Base-by-base conservation (phyloP, 805 yeast species). In the Hanseniaspora nectarophila region DNA sequence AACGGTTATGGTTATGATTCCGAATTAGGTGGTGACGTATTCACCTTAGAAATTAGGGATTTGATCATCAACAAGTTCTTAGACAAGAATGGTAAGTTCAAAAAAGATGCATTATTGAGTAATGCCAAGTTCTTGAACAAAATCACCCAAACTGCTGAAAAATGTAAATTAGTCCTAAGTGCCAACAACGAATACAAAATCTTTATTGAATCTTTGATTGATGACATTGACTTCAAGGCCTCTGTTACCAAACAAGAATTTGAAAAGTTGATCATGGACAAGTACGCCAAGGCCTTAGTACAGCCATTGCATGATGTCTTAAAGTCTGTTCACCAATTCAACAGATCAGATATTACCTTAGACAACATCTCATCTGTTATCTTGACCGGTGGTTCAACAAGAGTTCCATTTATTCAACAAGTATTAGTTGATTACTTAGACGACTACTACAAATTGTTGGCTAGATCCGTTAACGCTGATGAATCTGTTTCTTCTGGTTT, bases 401-500 rank as follows among this genome's bases (percentile, higher is more conserved):
- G 98, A 64, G 85, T 87, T 29, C 98, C 98, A 15, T 74, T 84
- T 60, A 83, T 92, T 44, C 92, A 87, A 66, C 73, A 76, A 53
- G 76, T 74, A 50, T 68, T 86, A 54, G 56, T 63, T 1, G 63
- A 74, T 2, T 69, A 79, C 42, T 68, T 81, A 39, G 86, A 82
- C 18, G 44, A 34, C 5, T 43, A 47, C 26, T 31, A 34, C 23
- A 81, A 77, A 2, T 63, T 70, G 46, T 71, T 89, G 37, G 74
- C 95, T 21, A 87, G 82, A 65, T 85, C 82, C 48, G 94, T 92
- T 43, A 92, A 92, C 66, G 92, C 98, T 0, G 98, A 92, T 67
- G 98, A 92, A 69, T 81, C 97, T 43, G 86, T 86, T 49, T 95
- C 86, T 13, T 73, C 85, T 59, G 98, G 98, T 46, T 78, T 94